Percentiles rank a stretch among this genome's conserved stretches.
Conservation (phyloP, 305 asterid genomes). For the Galium porrigens region DNA sequence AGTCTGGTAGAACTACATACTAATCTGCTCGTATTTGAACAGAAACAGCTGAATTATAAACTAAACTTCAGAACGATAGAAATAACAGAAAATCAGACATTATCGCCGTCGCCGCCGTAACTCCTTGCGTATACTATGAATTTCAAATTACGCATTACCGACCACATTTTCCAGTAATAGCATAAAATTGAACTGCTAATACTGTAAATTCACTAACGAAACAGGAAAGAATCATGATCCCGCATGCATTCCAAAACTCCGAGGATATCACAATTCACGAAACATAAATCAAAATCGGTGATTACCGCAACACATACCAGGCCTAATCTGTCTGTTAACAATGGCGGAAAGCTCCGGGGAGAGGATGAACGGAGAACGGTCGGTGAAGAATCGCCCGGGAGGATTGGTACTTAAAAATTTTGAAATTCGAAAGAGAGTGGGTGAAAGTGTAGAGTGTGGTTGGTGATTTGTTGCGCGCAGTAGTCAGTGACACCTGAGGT, state of each 20-base stretch:
- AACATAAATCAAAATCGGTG: background rate
- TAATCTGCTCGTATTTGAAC: background rate
- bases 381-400: background rate
- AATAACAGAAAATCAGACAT: background rate
- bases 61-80: background rate
- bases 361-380: background rate
- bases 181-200: background rate
- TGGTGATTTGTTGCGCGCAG: background rate
- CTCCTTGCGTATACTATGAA: background rate
- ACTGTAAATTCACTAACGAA: background rate
- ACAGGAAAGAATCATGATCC: background rate
- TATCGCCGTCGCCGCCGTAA: background rate
- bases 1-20: background rate
- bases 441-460: too few species aligned
- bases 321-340: conserved; percentile 27
- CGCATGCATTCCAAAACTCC: background rate
- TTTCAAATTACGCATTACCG: background rate
- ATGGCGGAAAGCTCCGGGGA: background rate
- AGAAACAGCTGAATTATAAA: background rate
- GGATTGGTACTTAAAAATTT: background rate
- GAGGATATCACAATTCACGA: conserved; percentile 6
- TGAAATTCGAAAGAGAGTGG: too few species aligned
- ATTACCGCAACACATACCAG: conserved; percentile 6
- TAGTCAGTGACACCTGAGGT: too few species aligned
- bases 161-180: background rate